phyloP scores from a whole-genome alignment of 768 basidiomycete genomes.

The Hortiboletus flavorubellus region DNA sequence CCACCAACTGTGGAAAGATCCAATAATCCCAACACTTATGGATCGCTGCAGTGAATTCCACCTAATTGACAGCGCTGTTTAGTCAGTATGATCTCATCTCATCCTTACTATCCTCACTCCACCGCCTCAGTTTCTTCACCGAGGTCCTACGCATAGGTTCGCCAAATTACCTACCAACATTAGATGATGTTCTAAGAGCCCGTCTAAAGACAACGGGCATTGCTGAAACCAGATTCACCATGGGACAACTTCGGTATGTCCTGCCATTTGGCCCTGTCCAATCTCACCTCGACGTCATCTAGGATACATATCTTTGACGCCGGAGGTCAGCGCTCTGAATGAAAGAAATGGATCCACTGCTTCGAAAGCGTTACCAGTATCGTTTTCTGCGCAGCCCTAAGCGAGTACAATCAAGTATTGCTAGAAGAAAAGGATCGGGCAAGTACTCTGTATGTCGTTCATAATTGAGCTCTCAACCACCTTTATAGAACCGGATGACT shows the following conservation, averaged over 20 bases:
- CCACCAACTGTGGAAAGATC: constrained; percentile 66
- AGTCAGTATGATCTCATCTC: constrained; percentile 48
- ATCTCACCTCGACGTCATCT: neutral
- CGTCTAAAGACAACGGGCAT: constrained; percentile 89
- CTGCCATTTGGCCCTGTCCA: rapidly evolving
- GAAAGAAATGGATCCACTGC: constrained; percentile 81
- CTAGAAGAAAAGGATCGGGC: constrained; percentile 50
- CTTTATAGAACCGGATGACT: constrained; percentile 62
- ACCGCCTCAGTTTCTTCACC: constrained; percentile 67
- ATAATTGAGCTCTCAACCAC: neutral
- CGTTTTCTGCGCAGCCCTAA: constrained; percentile 73
- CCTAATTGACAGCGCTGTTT: constrained; percentile 90
- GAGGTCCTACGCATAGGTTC: constrained; percentile 82
- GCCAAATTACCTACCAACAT: constrained; percentile 79
- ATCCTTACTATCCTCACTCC: neutral
- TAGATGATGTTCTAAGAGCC: constrained; percentile 84
- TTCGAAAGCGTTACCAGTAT: constrained; percentile 80
- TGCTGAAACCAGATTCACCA: constrained; percentile 77
- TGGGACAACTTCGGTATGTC: constrained; percentile 61
- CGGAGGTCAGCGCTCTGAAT: constrained; percentile 75
- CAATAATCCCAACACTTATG: constrained; percentile 50
- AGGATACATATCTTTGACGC: constrained; percentile 76
- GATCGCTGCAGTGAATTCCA: constrained; percentile 76
- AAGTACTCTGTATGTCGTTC: neutral
- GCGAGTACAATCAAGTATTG: constrained; percentile 72